phyloP scores from a whole-genome alignment of 2,329 filamentous ascomycete species.

The Lasiodiplodia gonubiensis region DNA sequence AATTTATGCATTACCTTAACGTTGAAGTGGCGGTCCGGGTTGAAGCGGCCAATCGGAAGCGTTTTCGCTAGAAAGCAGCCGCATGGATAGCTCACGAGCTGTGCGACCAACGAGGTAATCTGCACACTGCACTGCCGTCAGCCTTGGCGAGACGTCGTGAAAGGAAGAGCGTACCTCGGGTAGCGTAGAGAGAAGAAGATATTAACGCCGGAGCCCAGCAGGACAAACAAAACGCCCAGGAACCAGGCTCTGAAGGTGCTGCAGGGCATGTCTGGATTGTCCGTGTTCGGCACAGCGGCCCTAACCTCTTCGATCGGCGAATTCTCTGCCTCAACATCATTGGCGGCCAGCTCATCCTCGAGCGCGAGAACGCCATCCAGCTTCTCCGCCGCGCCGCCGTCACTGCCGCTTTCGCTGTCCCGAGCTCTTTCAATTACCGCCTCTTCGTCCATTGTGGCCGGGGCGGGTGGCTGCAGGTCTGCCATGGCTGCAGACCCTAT shows the following conservation, averaged over 20 bases:
- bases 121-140: conserved; percentile 37
- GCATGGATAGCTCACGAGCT: conserved; percentile 65
- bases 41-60: conserved; percentile 64
- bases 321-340: conserved; percentile 24
- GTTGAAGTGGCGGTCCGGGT: conserved; percentile 67
- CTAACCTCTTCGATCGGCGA: conserved; percentile 21
- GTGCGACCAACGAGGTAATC: conserved; percentile 47
- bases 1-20: conserved; percentile 57
- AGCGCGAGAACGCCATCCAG: conserved; percentile 8
- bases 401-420: conserved; percentile 11
- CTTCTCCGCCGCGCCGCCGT: conserved; percentile 6
- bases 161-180: conserved; percentile 65
- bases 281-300: conserved; percentile 49
- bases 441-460: not conserved
- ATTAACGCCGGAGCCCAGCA: conserved; percentile 56
- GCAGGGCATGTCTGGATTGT: conserved; percentile 49
- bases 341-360: conserved; percentile 16
- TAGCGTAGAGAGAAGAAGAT: conserved; percentile 67
- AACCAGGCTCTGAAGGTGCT: conserved; percentile 55
- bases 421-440: conserved; percentile 7
- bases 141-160: conserved; percentile 65
- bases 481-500: conserved; percentile 9
- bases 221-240: conserved; percentile 53
- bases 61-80: conserved; percentile 57
- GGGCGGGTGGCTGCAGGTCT: not conserved